Conservation (phyloP, 148 eudicot genomes). For the Vaccinium macrocarpon region DNA sequence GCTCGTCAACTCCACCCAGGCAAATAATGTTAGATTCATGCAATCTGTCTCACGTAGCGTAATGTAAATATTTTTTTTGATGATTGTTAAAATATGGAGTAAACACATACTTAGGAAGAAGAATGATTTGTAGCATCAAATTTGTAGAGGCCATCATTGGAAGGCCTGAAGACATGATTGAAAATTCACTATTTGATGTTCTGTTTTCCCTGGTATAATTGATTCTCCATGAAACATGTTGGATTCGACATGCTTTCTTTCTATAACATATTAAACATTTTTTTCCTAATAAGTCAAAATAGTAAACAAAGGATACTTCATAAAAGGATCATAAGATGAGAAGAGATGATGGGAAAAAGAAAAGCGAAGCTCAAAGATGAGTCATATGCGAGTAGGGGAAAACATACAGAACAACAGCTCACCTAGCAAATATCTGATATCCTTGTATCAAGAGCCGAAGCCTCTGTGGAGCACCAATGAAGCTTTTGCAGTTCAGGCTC, state of each 20-base stretch:
- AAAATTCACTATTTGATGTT: not conserved
- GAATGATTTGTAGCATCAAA: not conserved
- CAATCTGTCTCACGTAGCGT: not conserved
- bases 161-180: not conserved
- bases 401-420: conserved; percentile 8
- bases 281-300: too few species aligned
- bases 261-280: too few species aligned
- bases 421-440: conserved; percentile 38
- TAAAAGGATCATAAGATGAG: too few species aligned
- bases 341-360: too few species aligned
- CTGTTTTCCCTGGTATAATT: not conserved
- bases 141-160: not conserved
- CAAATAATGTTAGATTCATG: not conserved
- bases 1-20: not conserved
- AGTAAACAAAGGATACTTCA: too few species aligned
- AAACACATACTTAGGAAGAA: not conserved
- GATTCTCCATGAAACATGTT: not conserved
- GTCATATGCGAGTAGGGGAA: not conserved
- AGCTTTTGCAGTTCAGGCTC: conserved; percentile 71
- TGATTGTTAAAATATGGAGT: not conserved
- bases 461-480: conserved; percentile 45
- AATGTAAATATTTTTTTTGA: not conserved
- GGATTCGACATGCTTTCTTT: not conserved
- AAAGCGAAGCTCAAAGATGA: not conserved
- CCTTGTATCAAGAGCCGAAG: conserved; percentile 29